Conservation (phyloP, 2,329 filamentous ascomycete species). For the Neurospora sp. region DNA sequence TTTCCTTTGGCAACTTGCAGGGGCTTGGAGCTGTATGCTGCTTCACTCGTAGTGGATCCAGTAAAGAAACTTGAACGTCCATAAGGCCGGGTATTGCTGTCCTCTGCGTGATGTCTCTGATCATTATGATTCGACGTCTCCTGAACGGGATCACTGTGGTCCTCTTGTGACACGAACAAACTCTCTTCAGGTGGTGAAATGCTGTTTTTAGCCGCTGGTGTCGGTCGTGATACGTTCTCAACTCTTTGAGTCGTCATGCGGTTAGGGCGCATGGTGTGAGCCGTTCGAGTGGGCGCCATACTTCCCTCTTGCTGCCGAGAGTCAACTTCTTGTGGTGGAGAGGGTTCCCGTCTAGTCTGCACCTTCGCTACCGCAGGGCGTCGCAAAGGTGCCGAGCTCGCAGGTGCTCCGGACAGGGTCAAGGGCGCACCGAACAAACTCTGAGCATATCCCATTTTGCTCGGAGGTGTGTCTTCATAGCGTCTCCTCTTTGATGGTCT, state of each 20-base stretch:
- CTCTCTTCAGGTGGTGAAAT: background rate
- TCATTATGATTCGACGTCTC: background rate
- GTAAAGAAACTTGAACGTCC: background rate
- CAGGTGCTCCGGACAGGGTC: conserved; percentile 29
- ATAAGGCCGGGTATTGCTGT: background rate
- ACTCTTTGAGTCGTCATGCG: background rate
- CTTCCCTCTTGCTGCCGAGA: background rate
- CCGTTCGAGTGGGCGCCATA: background rate
- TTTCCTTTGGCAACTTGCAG: background rate
- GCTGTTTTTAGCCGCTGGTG: background rate
- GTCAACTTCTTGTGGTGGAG: background rate
- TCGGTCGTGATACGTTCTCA: background rate
- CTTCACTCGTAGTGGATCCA: background rate
- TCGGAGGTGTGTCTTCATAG: conserved; percentile 27
- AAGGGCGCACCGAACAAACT: conserved; percentile 39
- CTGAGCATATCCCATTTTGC: conserved; percentile 39
- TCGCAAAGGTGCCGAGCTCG: conserved; percentile 23
- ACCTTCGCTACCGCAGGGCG: conserved; percentile 10
- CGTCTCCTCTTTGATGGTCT: conserved; percentile 32
- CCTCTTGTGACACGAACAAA: background rate
- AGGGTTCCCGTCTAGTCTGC: background rate
- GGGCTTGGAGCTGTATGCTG: background rate
- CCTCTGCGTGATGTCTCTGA: background rate
- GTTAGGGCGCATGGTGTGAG: background rate
- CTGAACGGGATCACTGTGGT: background rate